Evolutionary conservation across 495 filamentous ascomycete genomes (phyloP).

Genomic region (Daldinia decipiens): DNA sequence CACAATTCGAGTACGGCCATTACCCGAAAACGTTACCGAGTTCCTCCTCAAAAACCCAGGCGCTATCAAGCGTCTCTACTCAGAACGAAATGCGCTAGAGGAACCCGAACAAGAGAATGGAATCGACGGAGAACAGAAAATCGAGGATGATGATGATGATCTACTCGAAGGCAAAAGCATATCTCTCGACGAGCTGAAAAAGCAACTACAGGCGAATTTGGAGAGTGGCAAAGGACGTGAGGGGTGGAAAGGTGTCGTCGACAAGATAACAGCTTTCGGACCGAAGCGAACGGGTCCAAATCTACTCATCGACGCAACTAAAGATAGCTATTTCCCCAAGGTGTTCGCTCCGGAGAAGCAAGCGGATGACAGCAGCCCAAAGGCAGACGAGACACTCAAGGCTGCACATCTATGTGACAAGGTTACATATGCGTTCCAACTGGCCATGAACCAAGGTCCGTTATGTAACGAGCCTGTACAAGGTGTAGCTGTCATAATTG

Average conservation of each 20-base stretch:
- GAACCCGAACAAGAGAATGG: slow-evolving; percentile 49
- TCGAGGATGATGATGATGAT: slow-evolving; percentile 60
- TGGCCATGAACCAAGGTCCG: slow-evolving; percentile 88
- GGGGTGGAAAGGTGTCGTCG: slow-evolving; percentile 78
- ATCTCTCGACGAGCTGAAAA: slow-evolving; percentile 77
- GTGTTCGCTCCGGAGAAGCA: slow-evolving; percentile 66
- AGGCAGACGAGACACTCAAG: slow-evolving; percentile 64
- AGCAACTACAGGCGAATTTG: slow-evolving; percentile 73
- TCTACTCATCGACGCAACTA: slow-evolving; percentile 85
- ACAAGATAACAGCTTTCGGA: slow-evolving; percentile 89
- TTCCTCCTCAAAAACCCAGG: slow-evolving; percentile 83
- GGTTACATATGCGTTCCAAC: slow-evolving; percentile 90
- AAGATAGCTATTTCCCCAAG: slow-evolving; percentile 74
- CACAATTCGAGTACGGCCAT: slow-evolving; percentile 78
- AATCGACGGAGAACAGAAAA: slow-evolving; percentile 52
- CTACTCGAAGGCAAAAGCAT: slow-evolving; percentile 65
- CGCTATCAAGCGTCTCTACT: slow-evolving; percentile 82
- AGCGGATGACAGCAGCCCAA: slow-evolving; percentile 45
- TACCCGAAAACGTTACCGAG: slow-evolving; percentile 82
- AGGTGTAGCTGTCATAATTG: slow-evolving; percentile 90
- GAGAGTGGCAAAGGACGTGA: slow-evolving; percentile 73
- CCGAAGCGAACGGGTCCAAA: slow-evolving; percentile 88
- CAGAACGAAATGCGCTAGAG: slow-evolving; percentile 65
- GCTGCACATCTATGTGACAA: slow-evolving; percentile 87
- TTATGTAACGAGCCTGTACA: slow-evolving; percentile 94